Evolutionary conservation across 176 grass and related monocot genomes (phyloP), one percentile per base, ranked within the genome.

Genomic region (Avena atlantica): DNA sequence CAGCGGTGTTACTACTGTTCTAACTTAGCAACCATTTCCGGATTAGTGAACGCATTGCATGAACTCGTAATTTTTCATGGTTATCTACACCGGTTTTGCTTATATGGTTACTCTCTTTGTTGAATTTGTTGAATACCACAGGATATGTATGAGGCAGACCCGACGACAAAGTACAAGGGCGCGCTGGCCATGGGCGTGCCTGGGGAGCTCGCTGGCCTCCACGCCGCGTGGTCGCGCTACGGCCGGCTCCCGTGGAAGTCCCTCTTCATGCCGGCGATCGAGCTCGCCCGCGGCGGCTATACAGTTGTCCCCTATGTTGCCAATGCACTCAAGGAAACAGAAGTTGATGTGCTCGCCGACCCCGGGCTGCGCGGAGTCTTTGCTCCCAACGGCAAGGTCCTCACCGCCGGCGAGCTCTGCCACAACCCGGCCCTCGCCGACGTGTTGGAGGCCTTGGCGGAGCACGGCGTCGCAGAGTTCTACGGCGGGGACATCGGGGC

Each of bases 191-290:
- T 93, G 93, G 93, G 93, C n/a, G 82, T 98, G 21, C 96, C 96
- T 3, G 96, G 96, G 13, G 96, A 98, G 81, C 88, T 98, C 5
- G 93, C 93, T 20, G 96, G 96, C 52, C 85, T 98, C 27, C 91
- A 95, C 79, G 74, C 88, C 37, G 86, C 84, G 71, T 98, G 96
- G 96, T 86, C 78, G 5, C 89, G 81, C 20, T 95, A 98, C 20
- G 96, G 96, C 23, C 73, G 86, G 23, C 88, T 93, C 1, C 91
- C 89, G 0, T 98, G 96, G 96, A 88, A 80, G 8, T 74, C 82
- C 40, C 96, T 95, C 57, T 92, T 98, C 77, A 74, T 82, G 25
- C 93, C 96, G 79, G 87, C 96, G 65, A 91, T 95, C 56, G 27
- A 71, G 27, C 93, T 98, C 11, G 96, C 96, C 2, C 88, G 90